These are phyloP conservation scores for Microdochium bolleyi DNA, from an alignment of 2,329 filamentous ascomycete species.

Conservation along the genomic window DNA sequence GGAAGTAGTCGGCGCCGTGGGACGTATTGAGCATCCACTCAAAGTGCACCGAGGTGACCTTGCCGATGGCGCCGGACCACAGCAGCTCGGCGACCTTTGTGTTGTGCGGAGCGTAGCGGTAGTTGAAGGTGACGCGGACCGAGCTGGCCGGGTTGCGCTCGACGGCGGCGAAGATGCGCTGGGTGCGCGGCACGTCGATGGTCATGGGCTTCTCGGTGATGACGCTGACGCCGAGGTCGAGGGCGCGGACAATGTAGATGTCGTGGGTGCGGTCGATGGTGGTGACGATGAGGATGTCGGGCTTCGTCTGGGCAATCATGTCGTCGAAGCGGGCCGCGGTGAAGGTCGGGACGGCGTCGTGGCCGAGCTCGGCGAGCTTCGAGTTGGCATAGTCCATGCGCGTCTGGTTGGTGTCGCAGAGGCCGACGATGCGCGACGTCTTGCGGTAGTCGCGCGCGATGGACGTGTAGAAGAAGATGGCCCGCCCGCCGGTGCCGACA, in stretches of 20 bases:
- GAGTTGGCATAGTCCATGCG: conserved; percentile 49
- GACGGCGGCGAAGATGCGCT: conserved; percentile 45
- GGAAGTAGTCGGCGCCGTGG: conserved; percentile 56
- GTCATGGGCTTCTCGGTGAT: conserved; percentile 62
- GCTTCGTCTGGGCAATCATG: conserved; percentile 48
- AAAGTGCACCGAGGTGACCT: conserved; percentile 50
- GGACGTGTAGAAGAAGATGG: conserved; percentile 53
- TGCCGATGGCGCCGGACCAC: conserved; percentile 44
- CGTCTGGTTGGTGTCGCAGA: conserved; percentile 54
- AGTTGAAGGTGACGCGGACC: conserved; percentile 55
- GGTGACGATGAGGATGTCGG: conserved; percentile 55
- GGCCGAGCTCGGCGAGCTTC: conserved; percentile 35
- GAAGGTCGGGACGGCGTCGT: conserved; percentile 43
- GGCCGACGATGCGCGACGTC: conserved; percentile 43
- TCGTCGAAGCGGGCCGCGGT: conserved; percentile 45
- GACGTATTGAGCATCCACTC: conserved; percentile 57
- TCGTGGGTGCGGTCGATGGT: conserved; percentile 57
- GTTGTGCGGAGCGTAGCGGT: conserved; percentile 58
- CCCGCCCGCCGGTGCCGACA: conserved; percentile 50
- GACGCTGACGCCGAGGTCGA: conserved; percentile 51
- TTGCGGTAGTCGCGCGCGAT: conserved; percentile 42
- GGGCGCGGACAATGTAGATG: conserved; percentile 49
- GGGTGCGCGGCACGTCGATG: conserved; percentile 46
- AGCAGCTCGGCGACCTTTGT: conserved; percentile 49
- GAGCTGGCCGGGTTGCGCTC: conserved; percentile 34